Conservation (phyloP, 2,329 filamentous ascomycete genomes). For the Phialophora tarda region DNA sequence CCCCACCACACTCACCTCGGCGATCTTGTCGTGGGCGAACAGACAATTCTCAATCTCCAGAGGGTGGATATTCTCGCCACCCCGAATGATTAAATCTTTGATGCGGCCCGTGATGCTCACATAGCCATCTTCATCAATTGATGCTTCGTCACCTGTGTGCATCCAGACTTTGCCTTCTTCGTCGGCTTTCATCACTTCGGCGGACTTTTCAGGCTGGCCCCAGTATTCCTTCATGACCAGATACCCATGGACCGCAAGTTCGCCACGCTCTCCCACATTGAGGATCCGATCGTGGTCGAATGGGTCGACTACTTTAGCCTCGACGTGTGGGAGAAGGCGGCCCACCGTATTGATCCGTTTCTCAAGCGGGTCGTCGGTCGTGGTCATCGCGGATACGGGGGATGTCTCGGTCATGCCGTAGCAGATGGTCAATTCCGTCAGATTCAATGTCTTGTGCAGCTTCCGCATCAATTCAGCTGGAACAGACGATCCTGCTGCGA, state of each 20-base stretch:
- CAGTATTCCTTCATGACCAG: conserved; percentile 91
- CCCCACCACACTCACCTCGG: conserved; percentile 82
- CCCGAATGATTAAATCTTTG: conserved; percentile 94
- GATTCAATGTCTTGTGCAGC: conserved; percentile 73
- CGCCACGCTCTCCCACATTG: conserved; percentile 71
- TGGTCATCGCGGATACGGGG: conserved; percentile 75
- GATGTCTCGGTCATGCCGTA: conserved; percentile 96
- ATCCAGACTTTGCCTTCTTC: conserved; percentile 73
- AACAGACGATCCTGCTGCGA: conserved; percentile 85
- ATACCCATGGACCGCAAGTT: conserved; percentile 84
- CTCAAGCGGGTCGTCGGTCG: conserved; percentile 73
- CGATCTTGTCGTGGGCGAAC: conserved; percentile 71
- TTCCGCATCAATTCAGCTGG: conserved; percentile 70
- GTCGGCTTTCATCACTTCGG: conserved; percentile 63
- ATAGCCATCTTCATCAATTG: conserved; percentile 77
- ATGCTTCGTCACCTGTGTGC: conserved; percentile 88
- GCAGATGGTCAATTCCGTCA: conserved; percentile 86
- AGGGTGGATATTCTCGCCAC: conserved; percentile 95
- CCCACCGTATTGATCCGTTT: conserved; percentile 80
- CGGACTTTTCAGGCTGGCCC: conserved; percentile 71
- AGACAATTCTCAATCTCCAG: conserved; percentile 90
- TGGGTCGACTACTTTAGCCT: conserved; percentile 76
- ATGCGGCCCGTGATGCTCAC: conserved; percentile 69
- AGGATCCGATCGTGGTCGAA: conserved; percentile 68
- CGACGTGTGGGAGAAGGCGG: conserved; percentile 80